Conservation (phyloP, 2,329 filamentous ascomycete species). For the Ilyonectria robusta region DNA sequence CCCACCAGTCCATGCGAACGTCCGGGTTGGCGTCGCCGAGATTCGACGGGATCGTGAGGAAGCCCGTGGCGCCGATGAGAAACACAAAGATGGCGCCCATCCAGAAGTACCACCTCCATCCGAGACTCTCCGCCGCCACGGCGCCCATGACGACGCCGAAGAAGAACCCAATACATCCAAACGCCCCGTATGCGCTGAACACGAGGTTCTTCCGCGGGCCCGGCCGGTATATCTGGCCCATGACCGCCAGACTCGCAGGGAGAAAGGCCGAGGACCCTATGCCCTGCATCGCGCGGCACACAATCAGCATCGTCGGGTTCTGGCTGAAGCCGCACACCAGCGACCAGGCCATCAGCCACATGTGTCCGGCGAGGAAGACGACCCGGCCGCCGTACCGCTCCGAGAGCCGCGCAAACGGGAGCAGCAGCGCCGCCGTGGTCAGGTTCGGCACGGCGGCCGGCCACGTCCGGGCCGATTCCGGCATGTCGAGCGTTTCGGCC, state of each 20-base stretch:
- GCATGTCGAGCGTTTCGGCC: slow-evolving; percentile 74
- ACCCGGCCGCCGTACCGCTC: slow-evolving; percentile 74
- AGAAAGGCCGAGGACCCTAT: slow-evolving; percentile 78
- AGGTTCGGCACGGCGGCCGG: slow-evolving; percentile 74
- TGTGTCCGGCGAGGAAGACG: slow-evolving; percentile 70
- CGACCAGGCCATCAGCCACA: slow-evolving; percentile 78
- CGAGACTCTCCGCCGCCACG: slow-evolving; percentile 70
- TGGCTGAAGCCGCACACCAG: slow-evolving; percentile 77
- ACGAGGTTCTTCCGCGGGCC: slow-evolving; percentile 80
- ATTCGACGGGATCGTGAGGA: slow-evolving; percentile 56
- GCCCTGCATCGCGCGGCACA: slow-evolving; percentile 80
- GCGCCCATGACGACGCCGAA: slow-evolving; percentile 78
- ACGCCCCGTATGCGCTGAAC: slow-evolving; percentile 71
- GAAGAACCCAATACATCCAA: slow-evolving; percentile 72
- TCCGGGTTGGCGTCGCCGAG: slow-evolving; percentile 46
- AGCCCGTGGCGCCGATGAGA: slow-evolving; percentile 62
- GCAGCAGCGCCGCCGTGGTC: slow-evolving; percentile 69
- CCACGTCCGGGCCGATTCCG: slow-evolving; percentile 73
- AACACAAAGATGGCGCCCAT: slow-evolving; percentile 65
- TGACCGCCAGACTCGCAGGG: slow-evolving; percentile 78
- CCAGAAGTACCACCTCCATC: slow-evolving; percentile 80
- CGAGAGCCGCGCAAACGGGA: slow-evolving; percentile 72
- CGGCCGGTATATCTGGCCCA: slow-evolving; percentile 78
- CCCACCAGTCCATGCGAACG: slow-evolving; percentile 77
- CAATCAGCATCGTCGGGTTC: slow-evolving; percentile 77